Evolutionary conservation across 768 basidiomycete genomes (phyloP).

Genomic region (Russula dissimulans): DNA sequence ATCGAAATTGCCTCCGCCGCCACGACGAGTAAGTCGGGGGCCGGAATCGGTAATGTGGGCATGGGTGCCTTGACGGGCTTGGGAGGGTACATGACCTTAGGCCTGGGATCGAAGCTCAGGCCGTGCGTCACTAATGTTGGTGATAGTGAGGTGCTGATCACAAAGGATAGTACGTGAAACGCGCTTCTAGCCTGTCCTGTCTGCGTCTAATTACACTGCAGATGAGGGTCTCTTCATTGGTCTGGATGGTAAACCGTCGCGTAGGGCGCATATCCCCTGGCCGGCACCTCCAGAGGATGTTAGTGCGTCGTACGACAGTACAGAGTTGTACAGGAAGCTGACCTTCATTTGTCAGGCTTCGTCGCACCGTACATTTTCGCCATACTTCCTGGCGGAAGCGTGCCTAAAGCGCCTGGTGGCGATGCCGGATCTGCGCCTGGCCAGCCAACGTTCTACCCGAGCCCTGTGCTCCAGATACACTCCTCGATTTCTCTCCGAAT

Average conservation of each 20-base stretch:
- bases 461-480: slow-evolving; percentile 58
- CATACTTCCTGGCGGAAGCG: slow-evolving; percentile 59
- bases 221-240: slow-evolving; percentile 64
- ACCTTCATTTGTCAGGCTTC: slow-evolving; percentile 38
- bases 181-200: not conserved
- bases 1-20: slow-evolving; percentile 43
- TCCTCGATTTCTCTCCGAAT: slow-evolving; percentile 58
- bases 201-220: slow-evolving; percentile 24
- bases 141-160: slow-evolving; percentile 58
- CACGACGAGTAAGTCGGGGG: slow-evolving; percentile 26
- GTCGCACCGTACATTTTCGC: slow-evolving; percentile 73
- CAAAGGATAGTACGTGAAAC: slow-evolving; percentile 64
- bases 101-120: slow-evolving; percentile 66
- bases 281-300: slow-evolving; percentile 76
- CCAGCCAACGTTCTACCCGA: slow-evolving; percentile 37
- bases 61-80: slow-evolving; percentile 75
- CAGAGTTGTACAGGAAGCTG: slow-evolving; percentile 1
- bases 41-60: slow-evolving; percentile 38
- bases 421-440: slow-evolving; percentile 22
- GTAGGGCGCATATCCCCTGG: slow-evolving; percentile 53
- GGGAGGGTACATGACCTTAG: slow-evolving; percentile 79
- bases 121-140: slow-evolving; percentile 47
- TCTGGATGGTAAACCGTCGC: slow-evolving; percentile 44
- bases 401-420: slow-evolving; percentile 28
- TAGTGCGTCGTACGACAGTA: slow-evolving; percentile 31